phyloP scores from a whole-genome alignment of 2,329 filamentous ascomycete genomes.

The Nemania diffusa region DNA sequence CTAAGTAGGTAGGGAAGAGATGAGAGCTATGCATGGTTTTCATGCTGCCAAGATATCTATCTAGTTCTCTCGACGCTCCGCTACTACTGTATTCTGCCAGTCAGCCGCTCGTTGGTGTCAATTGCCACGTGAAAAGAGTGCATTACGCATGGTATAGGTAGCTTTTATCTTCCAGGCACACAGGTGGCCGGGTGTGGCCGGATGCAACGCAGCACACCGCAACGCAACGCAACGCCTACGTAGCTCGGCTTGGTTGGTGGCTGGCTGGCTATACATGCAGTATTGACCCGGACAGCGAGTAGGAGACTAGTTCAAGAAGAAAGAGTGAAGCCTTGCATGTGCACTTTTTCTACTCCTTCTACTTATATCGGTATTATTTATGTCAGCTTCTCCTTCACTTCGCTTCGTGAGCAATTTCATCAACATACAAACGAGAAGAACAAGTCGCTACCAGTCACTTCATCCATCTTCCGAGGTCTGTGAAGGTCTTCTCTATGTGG shows the following conservation, averaged over 20 bases:
- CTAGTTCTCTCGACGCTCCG: neutral
- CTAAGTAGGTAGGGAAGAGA: neutral
- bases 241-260: neutral
- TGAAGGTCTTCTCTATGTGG: neutral
- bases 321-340: neutral
- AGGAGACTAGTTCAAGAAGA: neutral
- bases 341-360: neutral
- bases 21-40: neutral
- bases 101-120: neutral
- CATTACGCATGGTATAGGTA: neutral
- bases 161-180: neutral
- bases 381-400: neutral
- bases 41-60: neutral
- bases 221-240: neutral
- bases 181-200: neutral
- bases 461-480: too few relatives aligned
- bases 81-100: neutral
- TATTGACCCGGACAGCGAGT: neutral
- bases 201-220: conserved; percentile 17
- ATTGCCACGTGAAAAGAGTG: conserved; percentile 20
- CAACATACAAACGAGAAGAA: neutral
- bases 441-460: neutral
- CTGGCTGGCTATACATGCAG: neutral
- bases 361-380: neutral
- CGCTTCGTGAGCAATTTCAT: neutral